phyloP scores from a whole-genome alignment of 2,329 filamentous ascomycete species.

The Penicillium concentricum region DNA sequence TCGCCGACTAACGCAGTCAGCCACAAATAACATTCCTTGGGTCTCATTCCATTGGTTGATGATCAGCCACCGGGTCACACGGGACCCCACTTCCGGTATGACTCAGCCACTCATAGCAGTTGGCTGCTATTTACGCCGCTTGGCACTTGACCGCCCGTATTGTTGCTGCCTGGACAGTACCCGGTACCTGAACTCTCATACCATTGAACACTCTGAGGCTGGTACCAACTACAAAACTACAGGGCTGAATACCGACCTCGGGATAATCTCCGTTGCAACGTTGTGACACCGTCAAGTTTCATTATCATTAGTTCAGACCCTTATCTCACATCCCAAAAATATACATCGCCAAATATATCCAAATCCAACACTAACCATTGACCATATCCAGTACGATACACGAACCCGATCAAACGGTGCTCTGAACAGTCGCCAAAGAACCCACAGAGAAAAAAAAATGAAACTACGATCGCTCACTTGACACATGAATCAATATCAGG shows the following conservation, averaged over 20 bases:
- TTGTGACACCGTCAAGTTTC: background rate
- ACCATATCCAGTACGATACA: conserved; percentile 1
- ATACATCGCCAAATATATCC: background rate
- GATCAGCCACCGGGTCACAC: conserved; percentile 12
- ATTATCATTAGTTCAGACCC: conserved; percentile 3
- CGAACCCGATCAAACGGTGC: background rate
- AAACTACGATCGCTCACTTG: conserved; percentile 33
- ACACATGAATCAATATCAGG: conserved; percentile 39
- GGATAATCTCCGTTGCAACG: background rate
- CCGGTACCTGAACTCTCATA: background rate
- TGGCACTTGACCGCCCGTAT: conserved; percentile 20
- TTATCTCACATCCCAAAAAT: background rate
- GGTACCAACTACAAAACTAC: background rate
- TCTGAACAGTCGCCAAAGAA: background rate
- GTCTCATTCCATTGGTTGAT: conserved; percentile 10
- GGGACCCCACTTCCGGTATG: background rate
- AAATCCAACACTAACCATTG: background rate
- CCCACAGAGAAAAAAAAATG: conserved; percentile 11
- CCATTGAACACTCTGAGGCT: background rate
- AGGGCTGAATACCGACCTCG: background rate
- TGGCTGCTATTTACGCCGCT: background rate
- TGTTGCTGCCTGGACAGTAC: conserved; percentile 22
- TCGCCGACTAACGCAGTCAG: conserved; percentile 11
- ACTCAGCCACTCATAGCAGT: background rate
- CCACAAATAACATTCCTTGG: conserved; percentile 12